Base-by-base conservation (phyloP, 192 early-diverging fungal species). In the Coemansia pectinata region DNA sequence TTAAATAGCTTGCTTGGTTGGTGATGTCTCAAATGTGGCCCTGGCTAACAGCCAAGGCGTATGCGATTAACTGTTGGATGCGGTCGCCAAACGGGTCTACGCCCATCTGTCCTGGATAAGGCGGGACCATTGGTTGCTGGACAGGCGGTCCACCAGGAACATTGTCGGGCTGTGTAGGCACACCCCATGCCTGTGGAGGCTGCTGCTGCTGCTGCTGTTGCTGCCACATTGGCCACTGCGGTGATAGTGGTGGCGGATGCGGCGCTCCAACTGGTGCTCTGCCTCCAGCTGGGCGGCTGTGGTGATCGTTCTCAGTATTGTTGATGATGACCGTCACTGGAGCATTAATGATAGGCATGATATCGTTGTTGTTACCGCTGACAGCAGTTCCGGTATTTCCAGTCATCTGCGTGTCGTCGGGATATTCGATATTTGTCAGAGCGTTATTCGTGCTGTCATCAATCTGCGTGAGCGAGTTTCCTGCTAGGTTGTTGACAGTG, bases 311-410 rank as follows among this genome's bases (percentile, higher is more conserved):
- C 36, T 48, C 38, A 41, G 41, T 9, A 62, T 47, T 62, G 68
- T 66, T 81, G 59, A 81, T 73, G 33, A 81, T 76, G n/a, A 81
- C 74, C 0, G 79, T 81, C 7, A 81, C 79, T 2, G 79, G 79
- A 0, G 79, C 79, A n/a, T 81, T 81, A 17, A 81, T 76, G 10
- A 81, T 81, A n/a, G 79, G 79, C 74, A 73, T 73, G 14, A 81
- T 70, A 23, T 76, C 74, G 68, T 81, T 81, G 57, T 76, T 76
- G 71, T 81, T 73, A 15, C 79, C 79, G 62, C 74, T 76, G 5
- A 81, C 74, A 1, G 79, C 79, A 0, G 79, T 81, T 15, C 79
- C 79, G 3, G 79, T 69, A 52, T 81, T 81, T 11, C 65, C 79
- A 3, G 74, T 73, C 63, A 81, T 67, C 62, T 81, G 63, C 12